Conservation (phyloP, 2,329 filamentous ascomycete species). For the Seiridium cupressi region DNA sequence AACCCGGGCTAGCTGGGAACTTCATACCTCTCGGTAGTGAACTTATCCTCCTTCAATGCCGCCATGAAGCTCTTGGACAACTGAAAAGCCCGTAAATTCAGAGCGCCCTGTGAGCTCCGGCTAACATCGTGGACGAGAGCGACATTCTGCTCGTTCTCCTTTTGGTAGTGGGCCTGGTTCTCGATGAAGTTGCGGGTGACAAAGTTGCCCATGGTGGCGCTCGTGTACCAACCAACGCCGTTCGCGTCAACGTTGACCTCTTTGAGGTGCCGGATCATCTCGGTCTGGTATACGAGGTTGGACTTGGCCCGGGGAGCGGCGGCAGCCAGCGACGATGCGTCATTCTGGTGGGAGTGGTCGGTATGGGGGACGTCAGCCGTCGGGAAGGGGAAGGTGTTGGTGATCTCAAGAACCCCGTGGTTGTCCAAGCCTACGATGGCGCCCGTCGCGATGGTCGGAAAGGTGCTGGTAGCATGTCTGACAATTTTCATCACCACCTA, state of each 20-base stretch:
- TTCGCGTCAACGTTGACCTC: slow-evolving; percentile 99
- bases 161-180: slow-evolving; percentile 98
- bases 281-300: slow-evolving; percentile 83
- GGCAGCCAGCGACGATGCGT: slow-evolving; percentile 73
- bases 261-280: slow-evolving; percentile 95
- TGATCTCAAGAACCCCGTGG: slow-evolving; percentile 79
- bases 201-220: slow-evolving; percentile 98
- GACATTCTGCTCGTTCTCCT: slow-evolving; percentile 84
- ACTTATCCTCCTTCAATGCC: slow-evolving; percentile 95
- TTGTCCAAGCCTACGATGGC: slow-evolving; percentile 92
- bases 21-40: slow-evolving; percentile 87
- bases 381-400: slow-evolving; percentile 94
- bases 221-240: slow-evolving; percentile 98
- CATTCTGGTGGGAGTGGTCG: slow-evolving; percentile 68
- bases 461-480: slow-evolving; percentile 86
- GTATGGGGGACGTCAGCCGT: slow-evolving; percentile 68
- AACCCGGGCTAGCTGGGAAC: not conserved
- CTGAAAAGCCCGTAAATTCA: slow-evolving; percentile 89
- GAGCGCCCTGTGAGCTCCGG: slow-evolving; percentile 86
- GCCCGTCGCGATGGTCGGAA: slow-evolving; percentile 86
- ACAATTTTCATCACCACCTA: slow-evolving; percentile 97
- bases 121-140: slow-evolving; percentile 94
- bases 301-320: slow-evolving; percentile 90
- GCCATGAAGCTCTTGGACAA: slow-evolving; percentile 84
- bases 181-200: slow-evolving; percentile 93